Base-by-base conservation (phyloP, 352 stramenopile genomes). In the Pythium aristosporum region DNA sequence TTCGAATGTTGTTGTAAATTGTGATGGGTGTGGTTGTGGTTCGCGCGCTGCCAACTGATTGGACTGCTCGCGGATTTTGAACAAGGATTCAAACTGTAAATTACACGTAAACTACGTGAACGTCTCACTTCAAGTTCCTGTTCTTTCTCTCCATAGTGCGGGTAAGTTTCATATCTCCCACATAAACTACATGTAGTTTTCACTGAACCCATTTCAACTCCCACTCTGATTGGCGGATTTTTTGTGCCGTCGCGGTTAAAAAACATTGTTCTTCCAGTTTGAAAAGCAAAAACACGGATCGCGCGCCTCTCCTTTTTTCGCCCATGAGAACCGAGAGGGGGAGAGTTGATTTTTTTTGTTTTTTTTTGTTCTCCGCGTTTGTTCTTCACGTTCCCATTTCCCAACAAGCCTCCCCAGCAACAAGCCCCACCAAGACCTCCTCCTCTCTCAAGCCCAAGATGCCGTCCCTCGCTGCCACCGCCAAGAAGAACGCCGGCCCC, bases 401-500 rank as follows among this genome's bases (percentile, higher is more conserved):
- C 51, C 53, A 71, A 68, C 42, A 61, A 65, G 32, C 39, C 21
- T n/a, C 43, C 34, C 8, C n/a, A 43, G 50, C 53, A 71, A 68
- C 42, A 61, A 65, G 32, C 39, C 21, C 36, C 43, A 34, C 8
- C 28, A 43, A 47, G 36, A 69, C 65, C 28, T 47, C 66, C 50
- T 39, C 21, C 7, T 25, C 36, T 52, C 34, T 12, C 16, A 13
- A 51, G 28, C 36, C 12, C 36, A 68, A 68, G n/a, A 68, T 61
- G 53, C 72, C 65, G 69, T 88, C 88, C 74, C 63, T 79, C 57
- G 72, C 76, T 57, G 67, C 78, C 13, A 30, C 60, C 13, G 72
- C 69, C 36, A 91, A 91, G 77, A 92, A 91, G 63, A 77, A 74
- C 57, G 64, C 78, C 52, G 84, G 81, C 30, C 80, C 85, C 18